Percentiles rank a stretch among this genome's conserved stretches.
Conservation (phyloP, 2,329 filamentous ascomycete genomes). For the Paraphaeosphaeria sporulosa region DNA sequence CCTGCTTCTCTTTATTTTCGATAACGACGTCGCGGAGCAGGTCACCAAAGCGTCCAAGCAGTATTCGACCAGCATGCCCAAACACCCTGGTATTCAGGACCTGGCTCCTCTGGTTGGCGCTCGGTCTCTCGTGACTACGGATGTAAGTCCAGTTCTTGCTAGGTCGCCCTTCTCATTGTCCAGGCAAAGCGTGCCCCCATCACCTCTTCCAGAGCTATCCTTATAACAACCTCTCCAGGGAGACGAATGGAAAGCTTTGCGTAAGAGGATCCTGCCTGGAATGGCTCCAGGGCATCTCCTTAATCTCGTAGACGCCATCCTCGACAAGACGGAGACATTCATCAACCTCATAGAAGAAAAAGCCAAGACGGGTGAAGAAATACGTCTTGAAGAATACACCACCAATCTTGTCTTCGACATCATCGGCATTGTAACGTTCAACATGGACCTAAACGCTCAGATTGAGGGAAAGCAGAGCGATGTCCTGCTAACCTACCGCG, state of each 20-base stretch:
- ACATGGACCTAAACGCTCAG: conserved; percentile 27
- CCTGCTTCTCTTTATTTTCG: conserved; percentile 22
- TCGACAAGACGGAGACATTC: conserved; percentile 38
- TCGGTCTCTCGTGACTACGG: conserved; percentile 26
- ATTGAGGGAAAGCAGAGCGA: conserved; percentile 22
- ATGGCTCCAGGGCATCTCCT: conserved; percentile 26
- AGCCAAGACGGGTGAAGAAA: conserved; percentile 16
- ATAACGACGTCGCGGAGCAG: conserved; percentile 28
- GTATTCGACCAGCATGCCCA: conserved; percentile 24
- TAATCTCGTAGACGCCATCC: conserved; percentile 25
- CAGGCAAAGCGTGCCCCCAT: too few species aligned
- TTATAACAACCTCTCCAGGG: conserved; percentile 16
- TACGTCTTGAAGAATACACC: conserved; percentile 24
- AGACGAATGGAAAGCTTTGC: conserved; percentile 21
- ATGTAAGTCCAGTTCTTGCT: conserved; percentile 23
- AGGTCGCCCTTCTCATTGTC: too few species aligned
- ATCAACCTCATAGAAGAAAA: conserved; percentile 27
- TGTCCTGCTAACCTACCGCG: conserved; percentile 26
- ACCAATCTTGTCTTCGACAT: conserved; percentile 31
- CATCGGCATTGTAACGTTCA: conserved; percentile 29
- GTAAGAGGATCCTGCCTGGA: conserved; percentile 25
- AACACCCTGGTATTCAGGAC: conserved; percentile 25
- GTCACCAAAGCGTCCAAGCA: conserved; percentile 24
- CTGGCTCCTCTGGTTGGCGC: conserved; percentile 26
- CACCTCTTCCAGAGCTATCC: too few species aligned